These are phyloP conservation scores for Aphanomyces astaci DNA, from an alignment of 352 stramenopile species.

Conservation along the genomic window DNA sequence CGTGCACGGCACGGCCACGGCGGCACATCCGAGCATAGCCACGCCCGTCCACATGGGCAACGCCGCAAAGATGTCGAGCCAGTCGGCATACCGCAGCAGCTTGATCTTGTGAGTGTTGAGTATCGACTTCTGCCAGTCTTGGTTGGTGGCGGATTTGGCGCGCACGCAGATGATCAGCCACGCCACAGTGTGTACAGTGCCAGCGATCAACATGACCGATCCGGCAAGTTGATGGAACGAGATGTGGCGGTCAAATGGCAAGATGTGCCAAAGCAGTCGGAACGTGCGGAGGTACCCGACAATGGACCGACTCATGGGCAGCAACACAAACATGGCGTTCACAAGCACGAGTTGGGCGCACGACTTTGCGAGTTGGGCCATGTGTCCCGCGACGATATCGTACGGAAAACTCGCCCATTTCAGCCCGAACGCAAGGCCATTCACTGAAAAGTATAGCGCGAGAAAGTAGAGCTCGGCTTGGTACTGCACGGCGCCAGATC, in stretches of 20 bases:
- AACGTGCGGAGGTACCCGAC: slow-evolving; percentile 24
- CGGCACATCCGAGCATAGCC: slow-evolving; percentile 29
- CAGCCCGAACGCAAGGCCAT: slow-evolving; percentile 25
- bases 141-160: slow-evolving; percentile 14
- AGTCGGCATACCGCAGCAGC: slow-evolving; percentile 22
- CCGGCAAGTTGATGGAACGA: slow-evolving; percentile 35
- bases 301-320: slow-evolving; percentile 33
- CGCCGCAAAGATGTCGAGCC: slow-evolving; percentile 11
- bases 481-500: not conserved
- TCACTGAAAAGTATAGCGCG: slow-evolving; percentile 28
- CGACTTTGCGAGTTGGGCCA: slow-evolving; percentile 35
- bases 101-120: slow-evolving; percentile 21
- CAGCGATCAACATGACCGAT: slow-evolving; percentile 26
- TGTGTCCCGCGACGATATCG: slow-evolving; percentile 28
- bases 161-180: slow-evolving; percentile 30
- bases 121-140: slow-evolving; percentile 27
- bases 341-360: slow-evolving; percentile 37
- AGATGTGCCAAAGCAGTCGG: not conserved
- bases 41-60: slow-evolving; percentile 42
- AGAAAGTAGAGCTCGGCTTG: slow-evolving; percentile 27
- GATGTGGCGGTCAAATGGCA: slow-evolving; percentile 33
- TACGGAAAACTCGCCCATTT: slow-evolving; percentile 28
- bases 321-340: slow-evolving; percentile 30
- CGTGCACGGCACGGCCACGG: slow-evolving; percentile 28
- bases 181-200: slow-evolving; percentile 32